Percentiles rank a stretch among this genome's conserved stretches.
Evolutionary conservation across 768 basidiomycete genomes (phyloP).

Genomic region (Xerocomellus intermedius): DNA sequence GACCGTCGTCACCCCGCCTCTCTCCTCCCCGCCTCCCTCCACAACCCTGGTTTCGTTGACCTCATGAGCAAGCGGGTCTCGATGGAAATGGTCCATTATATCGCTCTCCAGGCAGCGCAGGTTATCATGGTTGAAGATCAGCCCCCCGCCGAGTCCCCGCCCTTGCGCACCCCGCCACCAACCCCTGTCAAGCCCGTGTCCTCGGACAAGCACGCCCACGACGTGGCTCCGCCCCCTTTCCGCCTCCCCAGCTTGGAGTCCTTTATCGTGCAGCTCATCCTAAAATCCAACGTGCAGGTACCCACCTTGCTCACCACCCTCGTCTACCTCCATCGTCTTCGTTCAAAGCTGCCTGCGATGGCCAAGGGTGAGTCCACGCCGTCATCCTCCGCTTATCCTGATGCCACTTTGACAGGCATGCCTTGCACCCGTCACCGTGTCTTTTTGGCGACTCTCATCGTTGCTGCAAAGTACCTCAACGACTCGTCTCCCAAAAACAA

Average conservation of each 20-base stretch:
- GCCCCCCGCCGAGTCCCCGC: constrained; percentile 30
- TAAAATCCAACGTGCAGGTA: constrained; percentile 84
- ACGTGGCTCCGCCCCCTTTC: constrained; percentile 22
- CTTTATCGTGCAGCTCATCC: constrained; percentile 81
- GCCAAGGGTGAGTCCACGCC: constrained; percentile 67
- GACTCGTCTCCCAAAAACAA: constrained; percentile 94
- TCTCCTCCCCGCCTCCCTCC: constrained; percentile 69
- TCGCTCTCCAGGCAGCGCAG: constrained; percentile 74
- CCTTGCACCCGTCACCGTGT: constrained; percentile 93
- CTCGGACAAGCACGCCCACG: constrained; percentile 32
- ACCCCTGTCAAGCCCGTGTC: constrained; percentile 53
- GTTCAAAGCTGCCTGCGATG: constrained; percentile 72
- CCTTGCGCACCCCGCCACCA: constrained; percentile 65
- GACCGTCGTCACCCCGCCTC: constrained; percentile 70
- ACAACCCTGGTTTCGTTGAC: constrained; percentile 78
- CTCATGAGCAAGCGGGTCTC: constrained; percentile 79
- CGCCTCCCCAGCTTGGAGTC: constrained; percentile 67
- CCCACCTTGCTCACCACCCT: constrained; percentile 88
- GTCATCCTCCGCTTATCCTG: constrained; percentile 6
- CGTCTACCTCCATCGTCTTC: constrained; percentile 87
- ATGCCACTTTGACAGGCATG: constrained; percentile 47
- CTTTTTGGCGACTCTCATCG: constrained; percentile 94
- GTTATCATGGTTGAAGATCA: constrained; percentile 70
- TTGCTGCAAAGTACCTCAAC: constrained; percentile 95
- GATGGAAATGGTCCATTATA: constrained; percentile 80